phyloP scores from a whole-genome alignment of 192 early-diverging fungal genomes.

The Umbelopsis sp. region DNA sequence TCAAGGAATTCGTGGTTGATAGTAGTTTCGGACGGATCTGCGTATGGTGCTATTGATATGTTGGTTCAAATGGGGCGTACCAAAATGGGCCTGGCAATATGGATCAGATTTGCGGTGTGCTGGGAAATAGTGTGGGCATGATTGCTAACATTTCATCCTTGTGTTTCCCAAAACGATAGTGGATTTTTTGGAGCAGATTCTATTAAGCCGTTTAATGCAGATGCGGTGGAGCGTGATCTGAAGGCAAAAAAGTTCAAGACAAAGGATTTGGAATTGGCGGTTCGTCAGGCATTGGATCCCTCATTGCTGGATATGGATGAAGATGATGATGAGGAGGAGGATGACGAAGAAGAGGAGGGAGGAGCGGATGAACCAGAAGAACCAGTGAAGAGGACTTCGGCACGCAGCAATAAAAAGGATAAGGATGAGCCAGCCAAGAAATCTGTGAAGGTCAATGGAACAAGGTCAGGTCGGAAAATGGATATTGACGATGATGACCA shows the following conservation, averaged over 20 bases:
- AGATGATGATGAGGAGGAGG: slow-evolving; percentile 21
- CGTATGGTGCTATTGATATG: not conserved
- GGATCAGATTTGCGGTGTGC: too few relatives aligned
- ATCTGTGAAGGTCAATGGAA: not conserved
- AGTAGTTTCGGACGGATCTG: not conserved
- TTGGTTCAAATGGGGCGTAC: not conserved
- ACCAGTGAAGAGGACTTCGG: not conserved
- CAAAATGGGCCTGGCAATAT: too few relatives aligned
- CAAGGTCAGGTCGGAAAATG: not conserved
- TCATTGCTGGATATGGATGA: slow-evolving; percentile 21
- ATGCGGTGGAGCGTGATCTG: slow-evolving; percentile 35
- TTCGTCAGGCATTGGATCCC: slow-evolving; percentile 40
- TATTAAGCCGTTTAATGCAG: slow-evolving; percentile 37
- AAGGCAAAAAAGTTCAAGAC: slow-evolving; percentile 45
- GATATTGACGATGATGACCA: not conserved
- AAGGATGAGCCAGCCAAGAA: not conserved
- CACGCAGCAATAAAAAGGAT: not conserved
- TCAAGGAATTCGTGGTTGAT: not conserved
- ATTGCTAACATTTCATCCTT: not conserved
- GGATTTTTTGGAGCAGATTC: slow-evolving; percentile 44
- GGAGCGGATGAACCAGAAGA: not conserved
- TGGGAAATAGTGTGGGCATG: too few relatives aligned
- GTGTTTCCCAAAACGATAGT: slow-evolving; percentile 1
- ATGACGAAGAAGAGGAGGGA: slow-evolving; percentile 17
- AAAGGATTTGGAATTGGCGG: slow-evolving; percentile 38